Base-by-base conservation (phyloP, 805 yeast species). In the Candida sphagnicola region DNA sequence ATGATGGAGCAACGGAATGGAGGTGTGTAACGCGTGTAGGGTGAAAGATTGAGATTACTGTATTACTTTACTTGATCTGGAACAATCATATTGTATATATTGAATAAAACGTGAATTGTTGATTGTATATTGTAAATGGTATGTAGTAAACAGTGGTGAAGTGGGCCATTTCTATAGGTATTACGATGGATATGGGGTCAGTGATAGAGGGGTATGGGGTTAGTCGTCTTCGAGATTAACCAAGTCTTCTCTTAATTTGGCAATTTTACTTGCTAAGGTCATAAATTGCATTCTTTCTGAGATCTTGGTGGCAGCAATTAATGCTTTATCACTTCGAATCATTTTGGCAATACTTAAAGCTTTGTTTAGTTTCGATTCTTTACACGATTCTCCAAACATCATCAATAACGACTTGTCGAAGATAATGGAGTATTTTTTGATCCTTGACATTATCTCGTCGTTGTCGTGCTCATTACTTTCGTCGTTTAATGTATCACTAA, bases 301-400 rank as follows among this genome's bases (percentile, higher is more conserved):
- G 39, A 91, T 85, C 60, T 84, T 84, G 11, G 77, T 67, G 1
- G 97, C 96, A 0, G 96, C 96, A 39, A 72, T 74, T 45, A 90
- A 64, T 2, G 95, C 95, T 48, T 83, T 80, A 44, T 85, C 91
- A 47, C 80, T 83, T 48, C 79, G 77, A 49, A 91, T 67, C 51
- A 84, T 78, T 43, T 70, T 73, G 5, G 79, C 89, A 19, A 93
- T 57, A 24, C 83, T 80, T 44, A 78, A 67, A 1, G 95, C 93
- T 57, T 82, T 82, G 38, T 74, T 73, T 29, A 74, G 57, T 39
- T 80, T 75, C 30, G 78, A 75, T 16, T 80, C 83, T 14, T 78
- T 70, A 59, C 96, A 90, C 1, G 91, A 78, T 11, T 65, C 68
- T 3, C 84, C 90, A 56, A 90, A 79, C 41, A 87, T 70, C 51